These are phyloP conservation scores for Yamadazyma laniorum DNA, from an alignment of 805 yeast species.

Conservation along the genomic window DNA sequence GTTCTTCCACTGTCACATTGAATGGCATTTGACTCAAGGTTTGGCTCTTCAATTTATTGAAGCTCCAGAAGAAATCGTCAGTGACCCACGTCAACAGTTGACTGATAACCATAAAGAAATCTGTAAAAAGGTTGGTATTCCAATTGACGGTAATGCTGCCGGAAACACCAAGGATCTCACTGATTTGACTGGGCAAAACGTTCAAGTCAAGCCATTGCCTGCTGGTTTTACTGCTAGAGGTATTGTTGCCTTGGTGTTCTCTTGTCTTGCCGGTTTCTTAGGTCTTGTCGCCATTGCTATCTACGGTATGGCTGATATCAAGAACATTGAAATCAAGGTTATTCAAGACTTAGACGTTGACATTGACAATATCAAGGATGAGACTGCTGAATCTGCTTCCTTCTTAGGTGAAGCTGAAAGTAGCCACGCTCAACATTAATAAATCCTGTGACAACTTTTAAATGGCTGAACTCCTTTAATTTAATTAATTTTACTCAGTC, in stretches of 20 bases:
- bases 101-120: constrained; percentile 58
- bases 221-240: constrained; percentile 93
- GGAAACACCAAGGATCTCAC: constrained; percentile 62
- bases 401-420: too few relatives aligned
- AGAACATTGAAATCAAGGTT: constrained; percentile 62
- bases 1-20: constrained; percentile 91
- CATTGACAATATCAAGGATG: constrained; percentile 24
- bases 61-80: constrained; percentile 57
- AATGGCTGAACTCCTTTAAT: neutral
- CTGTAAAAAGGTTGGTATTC: constrained; percentile 58
- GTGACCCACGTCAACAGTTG: constrained; percentile 46
- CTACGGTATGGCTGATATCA: constrained; percentile 85
- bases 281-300: constrained; percentile 75
- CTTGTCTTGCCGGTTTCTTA: constrained; percentile 77
- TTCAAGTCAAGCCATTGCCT: constrained; percentile 68
- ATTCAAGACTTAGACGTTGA: constrained; percentile 54
- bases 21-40: constrained; percentile 84
- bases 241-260: constrained; percentile 89
- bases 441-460: constrained; percentile 1
- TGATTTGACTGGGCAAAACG: constrained; percentile 73
- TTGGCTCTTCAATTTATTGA: constrained; percentile 70
- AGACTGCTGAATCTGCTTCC: constrained; percentile 14
- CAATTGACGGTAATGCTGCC: constrained; percentile 82
- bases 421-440: neutral
- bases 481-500: too few relatives aligned